These are phyloP conservation scores for Sonneratia caseolaris DNA, from an alignment of 345 rosid genomes.

Conservation along the genomic window DNA sequence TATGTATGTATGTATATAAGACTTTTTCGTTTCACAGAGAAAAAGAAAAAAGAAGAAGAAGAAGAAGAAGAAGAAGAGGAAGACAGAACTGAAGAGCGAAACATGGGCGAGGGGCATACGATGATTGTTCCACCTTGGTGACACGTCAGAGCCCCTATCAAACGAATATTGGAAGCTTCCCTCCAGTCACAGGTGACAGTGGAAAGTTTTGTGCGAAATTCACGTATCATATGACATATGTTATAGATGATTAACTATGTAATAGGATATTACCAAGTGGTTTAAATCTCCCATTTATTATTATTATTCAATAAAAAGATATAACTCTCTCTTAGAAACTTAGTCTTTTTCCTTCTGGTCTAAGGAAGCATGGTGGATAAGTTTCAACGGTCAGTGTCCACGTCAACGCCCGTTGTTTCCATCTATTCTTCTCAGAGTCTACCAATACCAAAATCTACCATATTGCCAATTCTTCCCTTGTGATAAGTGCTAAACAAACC, in stretches of 20 bases:
- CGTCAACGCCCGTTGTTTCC: slow-evolving; percentile 14
- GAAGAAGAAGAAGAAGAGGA: too few relatives aligned
- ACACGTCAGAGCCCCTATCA: neutral
- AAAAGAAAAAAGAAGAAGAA: neutral
- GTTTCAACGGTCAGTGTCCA: slow-evolving; percentile 6
- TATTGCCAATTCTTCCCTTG: neutral
- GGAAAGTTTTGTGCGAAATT: too few relatives aligned
- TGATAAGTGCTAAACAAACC: neutral
- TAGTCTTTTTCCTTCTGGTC: neutral
- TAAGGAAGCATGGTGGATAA: neutral
- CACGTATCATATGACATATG: too few relatives aligned
- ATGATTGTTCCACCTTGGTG: neutral
- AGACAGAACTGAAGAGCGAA: neutral
- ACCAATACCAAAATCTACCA: neutral
- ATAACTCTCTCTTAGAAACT: too few relatives aligned
- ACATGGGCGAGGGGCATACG: neutral
- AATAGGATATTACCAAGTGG: too few relatives aligned
- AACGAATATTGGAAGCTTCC: slow-evolving; percentile 9
- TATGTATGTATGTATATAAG: too few relatives aligned
- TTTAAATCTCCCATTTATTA: too few relatives aligned
- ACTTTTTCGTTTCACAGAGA: neutral
- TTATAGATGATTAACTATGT: too few relatives aligned
- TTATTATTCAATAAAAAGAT: too few relatives aligned
- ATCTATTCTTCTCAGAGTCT: neutral
- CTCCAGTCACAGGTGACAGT: neutral